phyloP scores from a whole-genome alignment of 768 basidiomycete species.

The Mycena alexandri region DNA sequence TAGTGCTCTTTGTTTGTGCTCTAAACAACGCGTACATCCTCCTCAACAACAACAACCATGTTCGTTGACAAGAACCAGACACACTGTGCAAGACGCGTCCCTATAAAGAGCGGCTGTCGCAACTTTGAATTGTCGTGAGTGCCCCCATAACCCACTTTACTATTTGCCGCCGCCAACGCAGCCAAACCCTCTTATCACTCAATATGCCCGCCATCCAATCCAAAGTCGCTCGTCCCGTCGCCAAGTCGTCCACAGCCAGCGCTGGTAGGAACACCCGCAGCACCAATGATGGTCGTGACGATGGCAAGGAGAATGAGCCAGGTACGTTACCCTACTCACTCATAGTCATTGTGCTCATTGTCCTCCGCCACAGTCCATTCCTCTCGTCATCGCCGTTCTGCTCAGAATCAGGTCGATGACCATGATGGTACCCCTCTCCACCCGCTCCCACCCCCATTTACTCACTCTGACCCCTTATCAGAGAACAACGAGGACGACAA shows the following conservation, averaged over 20 bases:
- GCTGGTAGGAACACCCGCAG: background rate
- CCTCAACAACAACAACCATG: slow-evolving; percentile 4
- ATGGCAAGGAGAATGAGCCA: slow-evolving; percentile 4
- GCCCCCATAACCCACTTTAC: background rate
- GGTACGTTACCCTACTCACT: background rate
- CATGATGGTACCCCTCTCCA: no score
- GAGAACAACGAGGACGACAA: no score
- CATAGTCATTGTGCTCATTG: no score
- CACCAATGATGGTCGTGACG: background rate
- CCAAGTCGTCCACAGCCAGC: background rate
- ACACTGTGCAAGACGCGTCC: slow-evolving; percentile 7
- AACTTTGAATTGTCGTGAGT: no score
- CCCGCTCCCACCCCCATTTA: no score
- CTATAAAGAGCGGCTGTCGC: no score
- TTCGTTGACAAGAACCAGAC: slow-evolving; percentile 17
- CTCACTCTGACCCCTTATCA: no score
- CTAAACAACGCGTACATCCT: slow-evolving; percentile 19
- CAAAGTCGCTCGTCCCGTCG: background rate
- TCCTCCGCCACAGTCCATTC: background rate
- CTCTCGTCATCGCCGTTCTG: background rate
- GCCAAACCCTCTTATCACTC: background rate
- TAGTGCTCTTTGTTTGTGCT: background rate
- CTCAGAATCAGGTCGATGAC: no score
- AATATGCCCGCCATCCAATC: slow-evolving; percentile 7
- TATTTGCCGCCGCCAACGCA: background rate